phyloP scores from a whole-genome alignment of 2,329 filamentous ascomycete species.

The Aspergillus niger region DNA sequence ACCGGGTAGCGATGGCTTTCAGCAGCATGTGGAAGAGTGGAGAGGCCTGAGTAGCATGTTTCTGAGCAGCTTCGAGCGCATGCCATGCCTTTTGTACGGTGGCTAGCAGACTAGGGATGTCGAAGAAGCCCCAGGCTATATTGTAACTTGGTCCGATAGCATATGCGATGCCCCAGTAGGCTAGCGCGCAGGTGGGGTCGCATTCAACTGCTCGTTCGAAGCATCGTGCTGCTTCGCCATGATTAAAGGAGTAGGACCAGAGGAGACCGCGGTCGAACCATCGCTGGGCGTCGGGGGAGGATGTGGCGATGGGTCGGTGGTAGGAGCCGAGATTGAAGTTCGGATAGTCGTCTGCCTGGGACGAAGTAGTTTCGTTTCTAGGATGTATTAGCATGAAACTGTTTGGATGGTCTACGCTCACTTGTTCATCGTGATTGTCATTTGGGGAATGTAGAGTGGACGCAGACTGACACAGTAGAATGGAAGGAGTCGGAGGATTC shows the following conservation, averaged over 20 bases:
- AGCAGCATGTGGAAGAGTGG: not conserved
- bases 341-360: not conserved
- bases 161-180: slow-evolving; percentile 55
- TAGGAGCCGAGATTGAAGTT: slow-evolving; percentile 38
- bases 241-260: slow-evolving; percentile 46
- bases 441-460: not conserved
- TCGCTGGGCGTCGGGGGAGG: slow-evolving; percentile 32
- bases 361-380: no score
- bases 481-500: no score
- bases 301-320: slow-evolving; percentile 39
- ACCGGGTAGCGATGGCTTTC: slow-evolving; percentile 21
- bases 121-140: slow-evolving; percentile 74
- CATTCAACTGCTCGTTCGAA: slow-evolving; percentile 35
- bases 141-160: slow-evolving; percentile 74
- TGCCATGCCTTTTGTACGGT: slow-evolving; percentile 34
- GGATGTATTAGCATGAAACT: not conserved
- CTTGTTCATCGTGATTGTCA: not conserved
- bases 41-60: not conserved
- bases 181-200: slow-evolving; percentile 40
- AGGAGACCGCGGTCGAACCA: slow-evolving; percentile 44
- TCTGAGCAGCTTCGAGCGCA: no score
- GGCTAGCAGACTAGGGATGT: slow-evolving; percentile 58
- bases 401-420: not conserved
- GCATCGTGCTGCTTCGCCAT: slow-evolving; percentile 38
- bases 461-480: not conserved